phyloP scores from a whole-genome alignment of 495 filamentous ascomycete species.

The Podospora didyma region DNA sequence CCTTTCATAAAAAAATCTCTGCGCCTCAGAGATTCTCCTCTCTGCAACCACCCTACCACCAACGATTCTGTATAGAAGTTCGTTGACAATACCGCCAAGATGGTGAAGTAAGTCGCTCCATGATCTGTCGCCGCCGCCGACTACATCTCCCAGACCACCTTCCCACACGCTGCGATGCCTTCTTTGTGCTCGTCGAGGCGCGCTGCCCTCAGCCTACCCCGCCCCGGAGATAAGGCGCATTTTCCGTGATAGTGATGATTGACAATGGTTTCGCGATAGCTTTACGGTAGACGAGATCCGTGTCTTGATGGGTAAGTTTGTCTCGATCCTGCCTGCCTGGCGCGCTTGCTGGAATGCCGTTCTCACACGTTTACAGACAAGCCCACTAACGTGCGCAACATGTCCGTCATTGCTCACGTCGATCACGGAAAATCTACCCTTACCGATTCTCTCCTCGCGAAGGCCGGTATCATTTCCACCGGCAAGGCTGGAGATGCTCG shows the following conservation, averaged over 20 bases:
- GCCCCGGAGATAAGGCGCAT: slow-evolving; percentile 42
- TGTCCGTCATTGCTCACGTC: slow-evolving; percentile 99
- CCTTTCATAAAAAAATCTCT: slow-evolving; percentile 25
- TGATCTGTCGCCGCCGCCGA: slow-evolving; percentile 18
- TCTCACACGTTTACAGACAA: slow-evolving; percentile 55
- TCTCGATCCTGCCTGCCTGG: not conserved
- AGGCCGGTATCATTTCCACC: slow-evolving; percentile 98
- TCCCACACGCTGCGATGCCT: not conserved
- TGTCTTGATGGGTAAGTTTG: slow-evolving; percentile 65
- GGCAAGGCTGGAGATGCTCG: slow-evolving; percentile 94
- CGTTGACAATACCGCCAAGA: slow-evolving; percentile 73
- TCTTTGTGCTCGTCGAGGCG: slow-evolving; percentile 5
- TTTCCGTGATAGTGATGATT: slow-evolving; percentile 17
- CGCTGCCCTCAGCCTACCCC: slow-evolving; percentile 24
- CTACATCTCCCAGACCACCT: slow-evolving; percentile 10
- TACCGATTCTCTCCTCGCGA: slow-evolving; percentile 97
- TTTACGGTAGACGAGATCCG: slow-evolving; percentile 99
- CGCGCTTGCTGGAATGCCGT: not conserved
- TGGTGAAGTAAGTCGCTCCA: slow-evolving; percentile 90
- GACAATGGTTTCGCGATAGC: slow-evolving; percentile 52
- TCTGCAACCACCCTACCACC: slow-evolving; percentile 16
- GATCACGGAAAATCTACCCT: slow-evolving; percentile 99
- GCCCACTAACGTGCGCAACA: slow-evolving; percentile 91
- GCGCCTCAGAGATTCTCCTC: slow-evolving; percentile 20
- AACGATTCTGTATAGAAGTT: slow-evolving; percentile 25